Evolutionary conservation across 148 eudicot species (phyloP), one percentile per base, ranked within the genome.

Genomic region (Chenopodium formosanum): DNA sequence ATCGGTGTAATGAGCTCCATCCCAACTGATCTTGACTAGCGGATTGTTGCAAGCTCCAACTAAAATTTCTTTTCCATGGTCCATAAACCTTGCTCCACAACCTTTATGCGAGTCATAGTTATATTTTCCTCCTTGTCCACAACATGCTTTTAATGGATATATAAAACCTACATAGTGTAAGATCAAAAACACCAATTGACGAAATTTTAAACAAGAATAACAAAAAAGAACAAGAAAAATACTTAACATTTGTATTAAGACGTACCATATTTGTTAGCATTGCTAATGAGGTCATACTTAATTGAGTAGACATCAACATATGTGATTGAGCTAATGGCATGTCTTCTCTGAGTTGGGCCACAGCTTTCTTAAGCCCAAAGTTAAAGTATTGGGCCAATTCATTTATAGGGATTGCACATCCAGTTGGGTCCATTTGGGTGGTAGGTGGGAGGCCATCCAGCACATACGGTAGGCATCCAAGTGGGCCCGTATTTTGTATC

Each of bases 401-500:
- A 29, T 94, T 94, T 66, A 73, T 81, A 6, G 93, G 85, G 46
- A 67, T 77, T 0, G 89, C 78, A 71, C 98, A 92, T 0, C 94
- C 94, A 2, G 13, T 80, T 74, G 77, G 83, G 74, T 94, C 98
- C 58, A 91, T 73, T 80, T 88, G 88, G 74, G 79, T 88, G 0
- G 89, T 85, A 19, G 86, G 70, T 10, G 52, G 79, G 6, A 90
- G 47, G 20, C 87, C 83, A 58, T 89, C 91, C 86, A 90, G 52
- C 73, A 94, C 78, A 25, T 91, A 92, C 0, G 94, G 89, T 46
- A 91, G 85, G 74, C 97, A 94, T 1, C 98, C 94, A 16, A 91
- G 84, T 6, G 98, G 97, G 13, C 93, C 97, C 14, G 97, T 94
- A 37, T 92, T 91, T 81, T 94, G 98, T 86, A 94, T 87, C 97